Evolutionary conservation across 2,329 filamentous ascomycete genomes (phyloP).

Genomic region (Arthrocladium fulminans): DNA sequence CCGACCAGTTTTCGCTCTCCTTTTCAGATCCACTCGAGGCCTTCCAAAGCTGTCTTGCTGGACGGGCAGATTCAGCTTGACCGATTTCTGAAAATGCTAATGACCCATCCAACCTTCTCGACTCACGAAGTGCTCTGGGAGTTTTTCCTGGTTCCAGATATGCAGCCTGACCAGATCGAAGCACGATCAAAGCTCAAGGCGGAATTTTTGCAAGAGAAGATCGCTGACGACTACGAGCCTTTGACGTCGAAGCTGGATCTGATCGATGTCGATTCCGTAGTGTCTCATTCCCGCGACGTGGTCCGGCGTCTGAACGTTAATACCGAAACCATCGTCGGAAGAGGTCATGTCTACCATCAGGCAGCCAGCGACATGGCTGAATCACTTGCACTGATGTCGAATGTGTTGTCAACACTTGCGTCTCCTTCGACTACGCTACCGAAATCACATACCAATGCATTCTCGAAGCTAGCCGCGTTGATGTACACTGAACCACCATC

Average conservation of each 20-base stretch:
- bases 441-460: constrained; percentile 55
- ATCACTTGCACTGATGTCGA: constrained; percentile 34
- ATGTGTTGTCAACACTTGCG: constrained; percentile 43
- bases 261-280: constrained; percentile 84
- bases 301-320: constrained; percentile 76
- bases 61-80: constrained; percentile 83
- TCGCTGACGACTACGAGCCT: constrained; percentile 81
- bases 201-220: constrained; percentile 69
- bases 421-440: constrained; percentile 55
- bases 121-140: constrained; percentile 99
- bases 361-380: constrained; percentile 44
- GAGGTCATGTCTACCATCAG: constrained; percentile 64
- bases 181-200: constrained; percentile 82
- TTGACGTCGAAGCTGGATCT: constrained; percentile 51
- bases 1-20: constrained; percentile 62
- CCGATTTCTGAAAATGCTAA: constrained; percentile 75
- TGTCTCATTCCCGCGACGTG: constrained; percentile 82
- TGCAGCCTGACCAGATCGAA: constrained; percentile 82
- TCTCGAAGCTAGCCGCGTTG: constrained; percentile 62
- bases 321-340: constrained; percentile 71
- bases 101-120: constrained; percentile 83
- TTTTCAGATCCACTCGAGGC: constrained; percentile 87
- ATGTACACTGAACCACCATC: constrained; percentile 54
- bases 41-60: constrained; percentile 74
- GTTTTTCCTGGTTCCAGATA: constrained; percentile 92